Percentiles rank a stretch among this genome's conserved stretches.
phyloP scores from a whole-genome alignment of 2,329 filamentous ascomycete species.

The Trichothecium roseum region DNA sequence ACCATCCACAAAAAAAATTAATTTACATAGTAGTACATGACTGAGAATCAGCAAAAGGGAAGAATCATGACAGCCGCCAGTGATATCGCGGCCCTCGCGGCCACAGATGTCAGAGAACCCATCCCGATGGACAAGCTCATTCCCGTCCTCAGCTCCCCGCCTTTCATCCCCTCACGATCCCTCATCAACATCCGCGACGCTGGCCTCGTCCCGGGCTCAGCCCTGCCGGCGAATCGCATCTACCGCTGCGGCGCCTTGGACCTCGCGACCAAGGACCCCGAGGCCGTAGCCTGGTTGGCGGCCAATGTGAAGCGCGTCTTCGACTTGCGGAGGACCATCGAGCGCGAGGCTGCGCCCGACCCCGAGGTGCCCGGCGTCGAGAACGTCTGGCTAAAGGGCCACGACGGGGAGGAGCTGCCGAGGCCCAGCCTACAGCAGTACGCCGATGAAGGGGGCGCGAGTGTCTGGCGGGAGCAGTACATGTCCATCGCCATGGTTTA shows the following conservation, averaged over 20 bases:
- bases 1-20: too few relatives aligned
- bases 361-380: constrained; percentile 32
- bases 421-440: constrained; percentile 29
- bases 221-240: constrained; percentile 28
- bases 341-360: constrained; percentile 31
- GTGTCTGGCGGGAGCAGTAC: constrained; percentile 35
- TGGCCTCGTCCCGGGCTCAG: constrained; percentile 30
- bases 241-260: constrained; percentile 37
- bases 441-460: constrained; percentile 31
- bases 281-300: constrained; percentile 23
- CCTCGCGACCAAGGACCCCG: constrained; percentile 15
- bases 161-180: constrained; percentile 34
- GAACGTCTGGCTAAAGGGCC: constrained; percentile 28
- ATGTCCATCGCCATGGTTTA: constrained; percentile 34
- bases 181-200: constrained; percentile 43
- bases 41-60: too few relatives aligned
- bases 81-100: constrained; percentile 24
- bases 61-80: too few relatives aligned
- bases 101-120: constrained; percentile 27
- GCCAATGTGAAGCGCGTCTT: constrained; percentile 33
- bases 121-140: constrained; percentile 25
- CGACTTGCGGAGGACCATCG: constrained; percentile 36
- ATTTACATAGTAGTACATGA: too few relatives aligned
- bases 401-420: constrained; percentile 21
- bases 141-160: constrained; percentile 26